Conservation (phyloP, 2,329 filamentous ascomycete genomes). For the Juglanconis sp. region DNA sequence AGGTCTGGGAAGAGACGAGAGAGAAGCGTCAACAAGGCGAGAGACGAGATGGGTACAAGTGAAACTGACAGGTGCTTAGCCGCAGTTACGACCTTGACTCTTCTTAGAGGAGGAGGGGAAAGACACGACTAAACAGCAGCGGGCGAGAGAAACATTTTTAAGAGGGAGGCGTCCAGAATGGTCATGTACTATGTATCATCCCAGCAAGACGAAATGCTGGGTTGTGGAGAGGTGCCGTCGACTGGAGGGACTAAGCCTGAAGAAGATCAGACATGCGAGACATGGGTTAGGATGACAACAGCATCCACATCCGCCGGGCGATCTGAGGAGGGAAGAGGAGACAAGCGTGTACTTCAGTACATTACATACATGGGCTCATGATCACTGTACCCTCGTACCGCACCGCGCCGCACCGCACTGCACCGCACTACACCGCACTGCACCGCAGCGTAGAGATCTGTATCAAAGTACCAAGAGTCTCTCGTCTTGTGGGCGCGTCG, state of each 20-base stretch:
- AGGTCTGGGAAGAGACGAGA: not conserved
- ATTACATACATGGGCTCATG: not conserved
- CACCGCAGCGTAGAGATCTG: not conserved
- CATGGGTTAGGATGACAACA: constrained; percentile 33
- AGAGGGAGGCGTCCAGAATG: constrained; percentile 14
- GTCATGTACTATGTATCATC: constrained; percentile 26
- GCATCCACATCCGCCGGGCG: constrained; percentile 22
- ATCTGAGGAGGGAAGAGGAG: constrained; percentile 24
- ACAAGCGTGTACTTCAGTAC: not conserved
- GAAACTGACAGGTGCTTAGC: constrained; percentile 29
- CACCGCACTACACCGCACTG: no score
- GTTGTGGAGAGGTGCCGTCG: constrained; percentile 33
- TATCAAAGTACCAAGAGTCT: not conserved
- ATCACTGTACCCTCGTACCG: not conserved
- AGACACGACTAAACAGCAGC: constrained; percentile 21
- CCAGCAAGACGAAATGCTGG: constrained; percentile 25
- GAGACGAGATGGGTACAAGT: constrained; percentile 19
- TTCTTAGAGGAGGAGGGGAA: not conserved
- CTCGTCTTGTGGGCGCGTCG: not conserved
- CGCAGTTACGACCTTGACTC: constrained; percentile 20
- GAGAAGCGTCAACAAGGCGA: constrained; percentile 10
- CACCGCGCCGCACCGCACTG: not conserved
- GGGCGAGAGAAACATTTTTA: constrained; percentile 29
- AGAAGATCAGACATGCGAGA: constrained; percentile 36
- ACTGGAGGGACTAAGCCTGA: constrained; percentile 36